phyloP scores from a whole-genome alignment of 768 basidiomycete species.

The Podaxis sp. region DNA sequence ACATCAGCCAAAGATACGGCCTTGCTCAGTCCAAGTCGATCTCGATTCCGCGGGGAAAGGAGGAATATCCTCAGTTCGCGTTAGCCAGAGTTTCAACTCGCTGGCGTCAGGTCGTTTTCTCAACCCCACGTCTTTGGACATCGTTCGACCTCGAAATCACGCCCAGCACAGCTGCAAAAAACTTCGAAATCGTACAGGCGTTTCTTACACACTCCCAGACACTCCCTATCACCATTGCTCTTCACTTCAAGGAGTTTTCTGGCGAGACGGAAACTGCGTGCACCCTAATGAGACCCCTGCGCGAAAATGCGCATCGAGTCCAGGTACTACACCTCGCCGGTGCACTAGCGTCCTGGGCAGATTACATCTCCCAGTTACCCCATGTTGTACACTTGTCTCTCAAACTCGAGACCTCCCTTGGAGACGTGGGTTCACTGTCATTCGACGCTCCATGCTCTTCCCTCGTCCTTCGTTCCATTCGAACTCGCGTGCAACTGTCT shows the following conservation, averaged over 20 bases:
- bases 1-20: not conserved
- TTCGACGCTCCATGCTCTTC: not conserved
- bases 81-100: not conserved
- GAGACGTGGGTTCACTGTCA: not conserved
- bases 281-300: no score
- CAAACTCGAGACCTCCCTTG: no score
- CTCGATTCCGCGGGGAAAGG: not conserved
- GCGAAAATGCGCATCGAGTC: no score
- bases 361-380: no score
- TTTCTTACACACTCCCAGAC: not conserved
- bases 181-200: not conserved
- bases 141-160: not conserved
- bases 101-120: not conserved
- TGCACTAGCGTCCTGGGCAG: no score
- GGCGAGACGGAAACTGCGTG: no score
- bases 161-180: not conserved
- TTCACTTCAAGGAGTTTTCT: not conserved
- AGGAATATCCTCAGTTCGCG: not conserved
- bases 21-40: not conserved
- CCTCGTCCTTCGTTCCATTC: not conserved
- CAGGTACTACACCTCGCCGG: no score
- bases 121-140: not conserved
- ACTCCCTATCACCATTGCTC: not conserved
- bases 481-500: not conserved
- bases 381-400: no score